Evolutionary conservation across 1,284 basidiomycete species (phyloP).

Genomic region (Ceratorhiza oryzae-sativae): DNA sequence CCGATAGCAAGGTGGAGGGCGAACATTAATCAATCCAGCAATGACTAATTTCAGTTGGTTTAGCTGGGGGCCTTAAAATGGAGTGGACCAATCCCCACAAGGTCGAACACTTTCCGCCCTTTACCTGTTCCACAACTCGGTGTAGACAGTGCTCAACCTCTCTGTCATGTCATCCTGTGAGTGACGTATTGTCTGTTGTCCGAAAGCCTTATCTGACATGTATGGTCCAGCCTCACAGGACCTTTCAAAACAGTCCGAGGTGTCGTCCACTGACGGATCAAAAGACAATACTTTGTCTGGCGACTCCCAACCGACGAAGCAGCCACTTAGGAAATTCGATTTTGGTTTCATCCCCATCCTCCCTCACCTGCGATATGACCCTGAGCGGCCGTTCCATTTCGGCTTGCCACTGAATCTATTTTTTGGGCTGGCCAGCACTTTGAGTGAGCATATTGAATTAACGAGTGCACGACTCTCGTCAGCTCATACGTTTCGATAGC

Average conservation of each 20-base stretch:
- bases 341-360: slow-evolving; percentile 75
- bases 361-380: slow-evolving; percentile 64
- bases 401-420: slow-evolving; percentile 65
- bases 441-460: slow-evolving; percentile 45
- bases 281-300: neutral
- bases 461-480: neutral
- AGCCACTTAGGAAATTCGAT: slow-evolving; percentile 46
- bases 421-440: slow-evolving; percentile 74
- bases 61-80: too few relatives aligned
- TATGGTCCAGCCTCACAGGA: too few relatives aligned
- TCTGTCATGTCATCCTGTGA: neutral
- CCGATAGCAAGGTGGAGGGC: neutral
- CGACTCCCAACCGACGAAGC: neutral
- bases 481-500: slow-evolving; percentile 27
- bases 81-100: too few relatives aligned
- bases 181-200: too few relatives aligned
- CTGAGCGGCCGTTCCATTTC: slow-evolving; percentile 64
- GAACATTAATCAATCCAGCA: neutral
- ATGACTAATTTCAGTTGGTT: neutral
- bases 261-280: neutral
- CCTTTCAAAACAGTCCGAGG: neutral
- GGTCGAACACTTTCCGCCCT: too few relatives aligned
- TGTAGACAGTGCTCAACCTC: too few relatives aligned
- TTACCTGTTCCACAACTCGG: too few relatives aligned
- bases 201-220: too few relatives aligned